These are phyloP conservation scores for Arachnopeziza araneosa DNA, from an alignment of 2,329 filamentous ascomycete species.

Conservation along the genomic window DNA sequence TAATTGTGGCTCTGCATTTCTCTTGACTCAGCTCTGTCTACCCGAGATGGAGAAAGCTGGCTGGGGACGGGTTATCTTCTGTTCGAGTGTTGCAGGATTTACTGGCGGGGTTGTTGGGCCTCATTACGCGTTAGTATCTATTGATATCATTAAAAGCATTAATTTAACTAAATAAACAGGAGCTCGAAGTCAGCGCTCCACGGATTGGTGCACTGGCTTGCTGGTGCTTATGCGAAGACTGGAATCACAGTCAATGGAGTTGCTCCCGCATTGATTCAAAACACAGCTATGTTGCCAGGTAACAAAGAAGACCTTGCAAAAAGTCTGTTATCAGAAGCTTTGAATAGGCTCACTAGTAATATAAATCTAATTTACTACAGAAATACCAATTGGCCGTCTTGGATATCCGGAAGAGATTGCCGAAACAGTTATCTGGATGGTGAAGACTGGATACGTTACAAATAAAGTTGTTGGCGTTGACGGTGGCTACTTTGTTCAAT, in stretches of 20 bases:
- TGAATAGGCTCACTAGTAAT: constrained; percentile 7
- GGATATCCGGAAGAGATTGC: constrained; percentile 42
- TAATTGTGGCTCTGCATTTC: constrained; percentile 19
- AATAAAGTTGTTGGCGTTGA: constrained; percentile 40
- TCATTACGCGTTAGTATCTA: constrained; percentile 20
- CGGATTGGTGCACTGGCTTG: constrained; percentile 42
- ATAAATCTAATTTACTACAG: constrained; percentile 13
- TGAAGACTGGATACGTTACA: constrained; percentile 40
- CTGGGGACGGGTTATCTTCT: constrained; percentile 23
- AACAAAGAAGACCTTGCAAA: constrained; percentile 29
- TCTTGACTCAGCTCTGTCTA: constrained; percentile 21
- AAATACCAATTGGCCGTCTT: constrained; percentile 40
- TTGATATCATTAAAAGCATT: not conserved
- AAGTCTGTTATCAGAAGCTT: constrained; percentile 21
- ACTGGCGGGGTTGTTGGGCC: constrained; percentile 21
- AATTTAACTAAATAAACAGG: constrained; percentile 2
- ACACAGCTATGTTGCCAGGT: constrained; percentile 39
- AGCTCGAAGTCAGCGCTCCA: constrained; percentile 40
- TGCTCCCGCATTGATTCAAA: constrained; percentile 42
- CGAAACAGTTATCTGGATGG: constrained; percentile 41
- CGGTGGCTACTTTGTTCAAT: constrained; percentile 34
- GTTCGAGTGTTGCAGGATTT: constrained; percentile 18
- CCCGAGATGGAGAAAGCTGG: constrained; percentile 36
- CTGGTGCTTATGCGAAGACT: constrained; percentile 35
- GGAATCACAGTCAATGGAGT: constrained; percentile 44